Percentiles rank a stretch among this genome's conserved stretches.
Evolutionary conservation across 495 filamentous ascomycete species (phyloP).

Genomic region (Neurospora sp.): DNA sequence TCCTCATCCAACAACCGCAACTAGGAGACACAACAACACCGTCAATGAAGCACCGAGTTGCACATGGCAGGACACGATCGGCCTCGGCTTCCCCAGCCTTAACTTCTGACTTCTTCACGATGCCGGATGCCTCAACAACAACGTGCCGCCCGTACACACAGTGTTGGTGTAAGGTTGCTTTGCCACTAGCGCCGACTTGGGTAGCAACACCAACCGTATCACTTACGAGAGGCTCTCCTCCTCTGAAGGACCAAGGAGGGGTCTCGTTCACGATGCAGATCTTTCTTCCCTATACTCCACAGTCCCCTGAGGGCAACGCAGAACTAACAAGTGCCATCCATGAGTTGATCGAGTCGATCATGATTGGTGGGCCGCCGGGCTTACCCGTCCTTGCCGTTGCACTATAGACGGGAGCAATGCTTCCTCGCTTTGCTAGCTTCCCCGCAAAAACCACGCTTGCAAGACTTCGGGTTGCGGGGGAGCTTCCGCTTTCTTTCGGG

Average conservation of each 20-base stretch:
- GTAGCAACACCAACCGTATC: neutral
- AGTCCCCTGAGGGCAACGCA: neutral
- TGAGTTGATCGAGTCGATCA: neutral
- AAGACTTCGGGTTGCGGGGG: neutral
- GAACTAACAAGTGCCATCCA: neutral
- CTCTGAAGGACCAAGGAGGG: neutral
- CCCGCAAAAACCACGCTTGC: neutral
- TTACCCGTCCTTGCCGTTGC: neutral
- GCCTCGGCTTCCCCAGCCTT: neutral
- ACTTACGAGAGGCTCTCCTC: neutral
- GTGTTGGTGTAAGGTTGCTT: neutral
- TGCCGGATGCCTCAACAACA: neutral
- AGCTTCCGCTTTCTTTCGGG: neutral
- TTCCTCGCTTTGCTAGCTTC: neutral
- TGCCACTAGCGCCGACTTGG: neutral
- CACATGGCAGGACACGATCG: neutral
- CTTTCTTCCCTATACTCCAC: neutral
- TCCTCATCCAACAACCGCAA: neutral
- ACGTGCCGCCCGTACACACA: neutral
- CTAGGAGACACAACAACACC: neutral
- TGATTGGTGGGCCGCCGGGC: neutral
- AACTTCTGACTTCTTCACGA: neutral
- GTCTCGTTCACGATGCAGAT: neutral
- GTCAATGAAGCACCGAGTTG: no score
- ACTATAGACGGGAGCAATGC: neutral